Evolutionary conservation across 495 filamentous ascomycete species (phyloP).

Genomic region (Aspergillus sclerotioniger): DNA sequence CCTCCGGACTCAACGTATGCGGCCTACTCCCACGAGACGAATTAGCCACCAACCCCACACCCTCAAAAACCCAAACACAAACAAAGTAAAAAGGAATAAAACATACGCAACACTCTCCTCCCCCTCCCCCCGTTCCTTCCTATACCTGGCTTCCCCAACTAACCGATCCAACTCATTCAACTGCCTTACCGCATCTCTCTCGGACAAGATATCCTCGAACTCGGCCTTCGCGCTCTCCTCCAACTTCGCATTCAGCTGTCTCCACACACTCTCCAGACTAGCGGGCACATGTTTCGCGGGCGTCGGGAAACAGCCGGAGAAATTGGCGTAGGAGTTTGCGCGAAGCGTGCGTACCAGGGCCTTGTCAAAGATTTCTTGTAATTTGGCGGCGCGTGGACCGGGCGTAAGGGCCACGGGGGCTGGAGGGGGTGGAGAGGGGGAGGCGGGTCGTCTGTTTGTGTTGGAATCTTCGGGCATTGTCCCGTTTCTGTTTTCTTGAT

Average conservation of each 20-base stretch:
- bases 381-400: conserved; percentile 70
- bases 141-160: conserved; percentile 63
- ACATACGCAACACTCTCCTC: conserved; percentile 39
- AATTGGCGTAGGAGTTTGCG: conserved; percentile 73
- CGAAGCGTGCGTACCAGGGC: conserved; percentile 68
- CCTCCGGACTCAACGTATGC: conserved; percentile 69
- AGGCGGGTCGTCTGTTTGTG: conserved; percentile 19
- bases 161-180: conserved; percentile 83
- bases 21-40: conserved; percentile 48
- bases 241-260: conserved; percentile 65
- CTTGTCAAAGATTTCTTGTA: conserved; percentile 67
- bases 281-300: conserved; percentile 67
- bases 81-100: conserved; percentile 8
- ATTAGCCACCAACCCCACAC: conserved; percentile 6
- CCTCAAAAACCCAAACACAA: background rate
- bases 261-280: conserved; percentile 64
- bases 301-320: conserved; percentile 85
- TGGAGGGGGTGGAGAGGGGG: conserved; percentile 53
- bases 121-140: conserved; percentile 45
- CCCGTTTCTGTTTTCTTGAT: background rate
- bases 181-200: conserved; percentile 66
- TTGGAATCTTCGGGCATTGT: conserved; percentile 13
- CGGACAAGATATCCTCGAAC: conserved; percentile 72
- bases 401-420: conserved; percentile 61
- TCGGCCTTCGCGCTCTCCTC: conserved; percentile 61